Percentiles rank a stretch among this genome's conserved stretches.
These are phyloP conservation scores for Phytopythium aichiense DNA, from an alignment of 352 stramenopile genomes.

Conservation along the genomic window DNA sequence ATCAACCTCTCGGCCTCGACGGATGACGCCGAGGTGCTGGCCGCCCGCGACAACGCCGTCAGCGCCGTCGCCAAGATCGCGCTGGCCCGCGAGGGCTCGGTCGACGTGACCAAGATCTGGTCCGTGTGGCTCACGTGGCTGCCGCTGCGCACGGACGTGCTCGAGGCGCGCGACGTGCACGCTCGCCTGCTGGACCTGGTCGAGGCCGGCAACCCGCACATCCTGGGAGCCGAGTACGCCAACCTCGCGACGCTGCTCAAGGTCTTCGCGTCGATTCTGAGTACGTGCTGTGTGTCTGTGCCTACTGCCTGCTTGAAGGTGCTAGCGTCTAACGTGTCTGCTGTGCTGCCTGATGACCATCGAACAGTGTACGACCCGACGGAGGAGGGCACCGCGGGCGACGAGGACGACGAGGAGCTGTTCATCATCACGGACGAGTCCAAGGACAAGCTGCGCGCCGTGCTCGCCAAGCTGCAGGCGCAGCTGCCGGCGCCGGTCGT, in stretches of 20 bases:
- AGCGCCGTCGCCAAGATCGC: constrained; percentile 83
- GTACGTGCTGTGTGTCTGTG: background rate
- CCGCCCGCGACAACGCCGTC: constrained; percentile 78
- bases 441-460: constrained; percentile 48
- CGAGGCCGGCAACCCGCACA: constrained; percentile 43
- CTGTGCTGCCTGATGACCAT: constrained; percentile 7
- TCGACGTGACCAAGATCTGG: constrained; percentile 69
- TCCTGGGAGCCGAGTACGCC: constrained; percentile 63
- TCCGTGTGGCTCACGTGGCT: constrained; percentile 77
- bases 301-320: background rate
- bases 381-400: constrained; percentile 46
- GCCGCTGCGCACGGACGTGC: constrained; percentile 68
- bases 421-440: constrained; percentile 61
- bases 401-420: constrained; percentile 64
- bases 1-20: constrained; percentile 45
- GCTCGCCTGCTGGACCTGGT: constrained; percentile 66
- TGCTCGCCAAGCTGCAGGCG: constrained; percentile 66
- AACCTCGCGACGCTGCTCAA: constrained; percentile 70
- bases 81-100: constrained; percentile 39
- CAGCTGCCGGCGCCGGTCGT: constrained; percentile 56
- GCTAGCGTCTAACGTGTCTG: constrained; percentile 12
- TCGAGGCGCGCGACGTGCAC: constrained; percentile 78
- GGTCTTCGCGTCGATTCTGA: constrained; percentile 64
- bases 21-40: constrained; percentile 56
- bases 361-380: constrained; percentile 53